Base-by-base conservation (phyloP, 352 stramenopile genomes). In the Pythium sukuiense region DNA sequence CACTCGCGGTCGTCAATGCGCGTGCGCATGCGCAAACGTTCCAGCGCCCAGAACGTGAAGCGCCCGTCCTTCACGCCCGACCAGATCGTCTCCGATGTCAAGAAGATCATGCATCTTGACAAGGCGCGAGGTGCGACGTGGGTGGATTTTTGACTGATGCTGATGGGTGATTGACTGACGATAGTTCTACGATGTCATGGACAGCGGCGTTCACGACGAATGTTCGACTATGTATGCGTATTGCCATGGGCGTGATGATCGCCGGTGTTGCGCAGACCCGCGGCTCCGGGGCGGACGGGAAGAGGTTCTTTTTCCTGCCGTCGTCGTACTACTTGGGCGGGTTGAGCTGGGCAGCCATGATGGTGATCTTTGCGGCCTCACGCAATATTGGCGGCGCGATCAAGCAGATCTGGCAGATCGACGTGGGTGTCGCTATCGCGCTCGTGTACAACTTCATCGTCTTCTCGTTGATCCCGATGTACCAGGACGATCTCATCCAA, bases 381-480 rank as follows among this genome's bases (percentile, higher is more conserved):
- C 70, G 67, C 9, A 91, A 80, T 7, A 71, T 92, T 29, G 85
- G 85, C 13, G 84, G 79, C 11, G 82, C 83, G 0, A 70, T 92
- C 18, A 59, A 80, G 59, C 76, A 90, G 16, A 76, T 92, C 49
- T 93, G 76, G 76, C 85, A 93, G 74, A 87, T 89, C 59, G 77
- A 87, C 37, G 48, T 86, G 4, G 85, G 85, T 11, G 79, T 93
- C 1, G 77, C 73, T 1, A 79, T 91, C 46, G 83, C 85, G 50
- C 59, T 93, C n/a, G 58, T 90, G 9, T 93, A 83, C 76, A 93
- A 91, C 49, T 83, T 91, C 50, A 50, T 76, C 4, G 62, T 93
- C 14, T 93, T 90, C 39, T 73, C 71, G 1, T 67, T 70, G 64
- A 75, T 90, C 27, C 73, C 70, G 12, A 80, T 91, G 33, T 79